These are phyloP conservation scores for Plasmodium billcollinsi DNA, from an alignment of 169 alveolate genomes.

Conservation along the genomic window DNA sequence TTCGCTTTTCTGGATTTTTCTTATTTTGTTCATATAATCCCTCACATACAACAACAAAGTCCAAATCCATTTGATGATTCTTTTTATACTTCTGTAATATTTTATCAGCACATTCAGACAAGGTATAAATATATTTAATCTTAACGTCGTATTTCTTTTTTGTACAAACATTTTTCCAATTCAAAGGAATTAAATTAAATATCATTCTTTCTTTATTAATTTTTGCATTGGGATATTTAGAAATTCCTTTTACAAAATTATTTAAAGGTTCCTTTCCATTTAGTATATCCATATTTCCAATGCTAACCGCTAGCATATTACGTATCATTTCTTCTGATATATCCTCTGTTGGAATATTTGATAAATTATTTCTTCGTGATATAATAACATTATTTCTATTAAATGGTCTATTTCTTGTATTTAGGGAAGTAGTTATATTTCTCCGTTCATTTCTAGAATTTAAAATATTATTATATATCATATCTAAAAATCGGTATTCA, in stretches of 20 bases:
- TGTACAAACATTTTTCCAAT: not conserved
- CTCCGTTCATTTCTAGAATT: slow-evolving; percentile 12
- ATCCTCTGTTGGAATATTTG: no score
- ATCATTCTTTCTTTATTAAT: not conserved
- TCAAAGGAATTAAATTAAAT: slow-evolving; percentile 30
- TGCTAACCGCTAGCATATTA: no score
- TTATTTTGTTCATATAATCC: not conserved
- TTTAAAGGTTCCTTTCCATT: no score
- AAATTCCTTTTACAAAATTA: no score
- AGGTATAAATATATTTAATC: slow-evolving; percentile 49
- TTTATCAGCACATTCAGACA: slow-evolving; percentile 64
- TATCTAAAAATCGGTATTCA: slow-evolving; percentile 19
- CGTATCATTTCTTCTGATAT: no score
- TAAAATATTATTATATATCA: slow-evolving; percentile 41
- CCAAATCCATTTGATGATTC: slow-evolving; percentile 20
- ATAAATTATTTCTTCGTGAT: no score
- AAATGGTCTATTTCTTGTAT: not conserved
- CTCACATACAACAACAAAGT: slow-evolving; percentile 65
- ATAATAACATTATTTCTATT: slow-evolving; percentile 9
- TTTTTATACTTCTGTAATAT: slow-evolving; percentile 12
- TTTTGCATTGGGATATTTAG: no score
- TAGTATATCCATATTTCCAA: no score
- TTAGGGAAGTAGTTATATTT: slow-evolving; percentile 8
- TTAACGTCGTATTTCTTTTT: slow-evolving; percentile 34
- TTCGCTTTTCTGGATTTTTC: not conserved